Base-by-base conservation (phyloP, 192 early-diverging fungal genomes). In the Umbelopsis isabellina region DNA sequence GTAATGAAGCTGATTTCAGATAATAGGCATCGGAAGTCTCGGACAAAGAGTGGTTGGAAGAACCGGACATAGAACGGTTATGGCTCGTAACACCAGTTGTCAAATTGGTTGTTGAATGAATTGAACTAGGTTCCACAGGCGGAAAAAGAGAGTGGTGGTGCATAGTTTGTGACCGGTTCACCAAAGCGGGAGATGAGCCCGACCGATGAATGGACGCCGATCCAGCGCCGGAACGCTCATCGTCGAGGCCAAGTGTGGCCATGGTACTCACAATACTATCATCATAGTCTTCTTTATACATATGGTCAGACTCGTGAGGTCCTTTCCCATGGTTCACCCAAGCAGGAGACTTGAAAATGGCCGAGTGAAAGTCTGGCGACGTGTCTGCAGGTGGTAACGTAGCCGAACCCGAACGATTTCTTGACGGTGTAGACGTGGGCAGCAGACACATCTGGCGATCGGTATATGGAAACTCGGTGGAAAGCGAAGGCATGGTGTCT, bases 191-290 rank as follows among this genome's bases (percentile, higher is more conserved):
- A 11, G 55, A 61, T 27, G 55, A 61, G 16, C 55, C 55, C 10
- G 55, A 61, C 33, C 55, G 55, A 61, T 61, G 55, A 16, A 61
- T n/a, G 4, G 55, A 61, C 30, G 27, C 11, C 12, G 55, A 16
- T 35, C 30, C 33, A 16, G 25, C 37, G 10, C 37, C 37, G 6
- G 37, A 13, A 18, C 55, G 45, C 12, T 61, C 48, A 51, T 74
- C 72, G 45, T 79, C 66, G 22, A 79, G 48, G 0, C 77, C 76
- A 15, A 78, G 66, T 12, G 77, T 72, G 15, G 72, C 77, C 25
- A 79, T 64, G 20, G 77, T 79, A 23, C 68, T 74, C 1, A 72
- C 66, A 46, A 79, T 79, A 1, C 66, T 79, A 46, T 79, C 66
- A 30, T 22, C 66, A 10, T 37, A 58, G 35, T 79, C 76, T n/a